Evolutionary conservation across 2,329 filamentous ascomycete species (phyloP).

Genomic region (Phyllosticta ampelicida): DNA sequence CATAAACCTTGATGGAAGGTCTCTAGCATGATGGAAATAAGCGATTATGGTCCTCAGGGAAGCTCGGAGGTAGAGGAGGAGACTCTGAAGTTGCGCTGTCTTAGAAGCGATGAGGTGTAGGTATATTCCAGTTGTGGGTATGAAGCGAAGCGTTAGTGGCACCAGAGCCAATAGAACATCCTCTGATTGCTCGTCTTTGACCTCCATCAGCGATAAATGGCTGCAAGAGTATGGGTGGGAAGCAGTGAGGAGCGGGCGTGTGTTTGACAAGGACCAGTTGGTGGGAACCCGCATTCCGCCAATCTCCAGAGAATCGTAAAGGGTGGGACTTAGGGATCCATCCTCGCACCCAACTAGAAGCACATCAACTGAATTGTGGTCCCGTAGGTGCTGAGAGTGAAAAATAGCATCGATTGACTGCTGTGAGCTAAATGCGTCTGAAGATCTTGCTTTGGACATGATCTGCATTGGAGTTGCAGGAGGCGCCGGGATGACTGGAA

Average conservation of each 20-base stretch:
- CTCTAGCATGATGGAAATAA: slow-evolving; percentile 74
- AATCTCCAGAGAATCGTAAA: slow-evolving; percentile 77
- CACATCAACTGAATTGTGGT: slow-evolving; percentile 67
- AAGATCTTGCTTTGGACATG: slow-evolving; percentile 18
- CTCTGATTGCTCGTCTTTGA: slow-evolving; percentile 29
- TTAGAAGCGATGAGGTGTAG: slow-evolving; percentile 77
- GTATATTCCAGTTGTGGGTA: slow-evolving; percentile 67
- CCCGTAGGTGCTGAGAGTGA: slow-evolving; percentile 42
- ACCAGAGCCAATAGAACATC: slow-evolving; percentile 30
- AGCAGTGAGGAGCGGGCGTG: slow-evolving; percentile 48
- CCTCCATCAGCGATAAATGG: slow-evolving; percentile 56
- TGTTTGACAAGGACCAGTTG: slow-evolving; percentile 31
- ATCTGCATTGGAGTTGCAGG: slow-evolving; percentile 21
- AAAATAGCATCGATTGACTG: slow-evolving; percentile 29
- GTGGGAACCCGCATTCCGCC: slow-evolving; percentile 50
- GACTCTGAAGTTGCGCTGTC: slow-evolving; percentile 74
- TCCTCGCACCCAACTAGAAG: slow-evolving; percentile 64
- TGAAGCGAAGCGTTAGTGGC: slow-evolving; percentile 73
- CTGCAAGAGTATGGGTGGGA: slow-evolving; percentile 67
- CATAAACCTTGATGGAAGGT: slow-evolving; percentile 69
- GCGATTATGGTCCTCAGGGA: slow-evolving; percentile 66
- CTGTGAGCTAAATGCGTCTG: slow-evolving; percentile 30
- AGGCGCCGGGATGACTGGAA: slow-evolving; percentile 27
- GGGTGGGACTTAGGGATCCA: slow-evolving; percentile 63
- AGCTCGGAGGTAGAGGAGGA: slow-evolving; percentile 76